Percentiles rank a stretch among this genome's conserved stretches.
Conservation (phyloP, 768 basidiomycete genomes). For the Amanita pallidorosea region DNA sequence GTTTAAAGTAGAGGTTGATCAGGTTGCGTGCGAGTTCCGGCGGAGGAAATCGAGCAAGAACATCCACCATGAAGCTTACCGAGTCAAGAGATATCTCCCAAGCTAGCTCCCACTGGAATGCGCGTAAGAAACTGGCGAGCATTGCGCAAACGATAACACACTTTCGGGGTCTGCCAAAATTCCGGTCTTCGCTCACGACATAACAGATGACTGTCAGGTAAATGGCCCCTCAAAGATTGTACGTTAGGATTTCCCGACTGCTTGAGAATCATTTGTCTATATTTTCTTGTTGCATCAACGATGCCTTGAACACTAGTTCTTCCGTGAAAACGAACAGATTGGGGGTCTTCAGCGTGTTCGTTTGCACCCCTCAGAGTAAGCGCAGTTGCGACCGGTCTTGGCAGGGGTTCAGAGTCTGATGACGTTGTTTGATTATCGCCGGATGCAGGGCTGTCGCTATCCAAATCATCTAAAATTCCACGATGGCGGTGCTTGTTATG, state of each 20-base stretch:
- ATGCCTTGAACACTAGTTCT: conserved; percentile 48
- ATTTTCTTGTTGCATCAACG: conserved; percentile 40
- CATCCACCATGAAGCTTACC: conserved; percentile 18
- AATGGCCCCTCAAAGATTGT: not conserved
- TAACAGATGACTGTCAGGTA: not conserved
- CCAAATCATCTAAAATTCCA: not conserved
- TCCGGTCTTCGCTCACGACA: conserved; percentile 23
- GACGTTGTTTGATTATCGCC: conserved; percentile 17
- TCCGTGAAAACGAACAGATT: conserved; percentile 48
- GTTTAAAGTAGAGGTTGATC: conserved; percentile 58
- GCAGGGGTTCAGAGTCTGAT: conserved; percentile 22
- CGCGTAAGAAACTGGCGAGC: conserved; percentile 22
- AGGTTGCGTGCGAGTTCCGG: conserved; percentile 45
- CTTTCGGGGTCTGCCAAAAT: conserved; percentile 51
- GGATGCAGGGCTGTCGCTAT: conserved; percentile 9
- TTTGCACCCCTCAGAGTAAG: conserved; percentile 22
- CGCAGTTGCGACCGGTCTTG: conserved; percentile 21
- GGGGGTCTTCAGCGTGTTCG: conserved; percentile 20
- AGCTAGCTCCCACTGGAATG: conserved; percentile 44
- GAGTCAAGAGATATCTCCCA: conserved; percentile 36
- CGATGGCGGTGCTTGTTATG: not conserved
- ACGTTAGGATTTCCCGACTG: conserved; percentile 16
- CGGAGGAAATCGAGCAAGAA: conserved; percentile 47
- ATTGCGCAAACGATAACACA: conserved; percentile 18
- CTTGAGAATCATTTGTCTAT: conserved; percentile 39